Conservation (phyloP, 495 filamentous ascomycete species). For the Penicillium cosmopolitanum region DNA sequence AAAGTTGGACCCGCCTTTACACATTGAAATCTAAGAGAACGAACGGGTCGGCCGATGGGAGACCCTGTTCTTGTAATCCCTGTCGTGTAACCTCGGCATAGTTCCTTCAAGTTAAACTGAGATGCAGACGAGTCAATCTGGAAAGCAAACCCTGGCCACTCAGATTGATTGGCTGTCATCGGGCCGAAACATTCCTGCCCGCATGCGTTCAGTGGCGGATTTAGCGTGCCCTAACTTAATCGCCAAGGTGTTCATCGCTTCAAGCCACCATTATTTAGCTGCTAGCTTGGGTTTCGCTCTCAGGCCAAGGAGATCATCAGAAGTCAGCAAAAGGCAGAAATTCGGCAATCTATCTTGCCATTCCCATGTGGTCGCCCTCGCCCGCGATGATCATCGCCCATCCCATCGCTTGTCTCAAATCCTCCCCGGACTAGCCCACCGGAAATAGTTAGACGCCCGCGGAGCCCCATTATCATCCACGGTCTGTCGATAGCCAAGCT, state of each 20-base stretch:
- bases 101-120: not conserved
- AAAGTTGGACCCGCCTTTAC: not conserved
- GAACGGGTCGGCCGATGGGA: not conserved
- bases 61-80: not conserved
- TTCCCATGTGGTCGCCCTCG: not conserved
- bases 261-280: too few species aligned
- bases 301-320: not conserved
- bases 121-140: not conserved
- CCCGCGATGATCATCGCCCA: not conserved
- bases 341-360: not conserved
- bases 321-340: not conserved
- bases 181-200: not conserved
- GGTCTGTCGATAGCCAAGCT: conserved; percentile 6
- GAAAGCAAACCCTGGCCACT: not conserved
- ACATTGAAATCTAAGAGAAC: not conserved
- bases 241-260: too few species aligned
- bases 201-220: conserved; percentile 6
- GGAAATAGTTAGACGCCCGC: conserved; percentile 7
- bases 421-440: not conserved
- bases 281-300: too few species aligned
- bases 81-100: not conserved
- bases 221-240: not conserved
- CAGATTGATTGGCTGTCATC: not conserved
- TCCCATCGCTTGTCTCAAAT: not conserved
- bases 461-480: conserved; percentile 15